Conservation (phyloP, 1,284 basidiomycete genomes). For the Sporisorium graminicola region DNA sequence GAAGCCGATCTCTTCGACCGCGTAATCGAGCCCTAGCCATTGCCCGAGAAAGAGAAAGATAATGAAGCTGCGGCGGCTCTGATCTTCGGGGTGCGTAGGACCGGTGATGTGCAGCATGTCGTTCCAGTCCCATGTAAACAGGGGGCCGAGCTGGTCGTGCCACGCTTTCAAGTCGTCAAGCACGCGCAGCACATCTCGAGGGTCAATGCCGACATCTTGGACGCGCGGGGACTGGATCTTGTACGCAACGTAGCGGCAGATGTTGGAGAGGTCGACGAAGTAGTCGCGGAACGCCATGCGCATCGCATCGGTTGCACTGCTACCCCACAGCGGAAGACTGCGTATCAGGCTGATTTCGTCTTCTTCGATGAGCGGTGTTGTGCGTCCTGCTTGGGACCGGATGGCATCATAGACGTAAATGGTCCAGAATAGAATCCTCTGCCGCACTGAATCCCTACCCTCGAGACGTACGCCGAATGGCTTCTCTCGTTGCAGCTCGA, state of each 20-base stretch:
- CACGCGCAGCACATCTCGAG: constrained; percentile 13
- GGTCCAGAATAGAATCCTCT: constrained; percentile 40
- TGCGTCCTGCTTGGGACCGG: constrained; percentile 33
- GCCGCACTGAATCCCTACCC: constrained; percentile 27
- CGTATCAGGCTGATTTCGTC: constrained; percentile 21
- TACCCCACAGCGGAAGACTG: neutral
- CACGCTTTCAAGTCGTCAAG: constrained; percentile 28
- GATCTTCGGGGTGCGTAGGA: constrained; percentile 22
- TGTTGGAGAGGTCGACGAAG: constrained; percentile 26
- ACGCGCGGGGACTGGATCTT: constrained; percentile 16
- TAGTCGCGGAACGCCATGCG: constrained; percentile 21
- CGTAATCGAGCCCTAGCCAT: constrained; percentile 31
- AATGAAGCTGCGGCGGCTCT: constrained; percentile 32
- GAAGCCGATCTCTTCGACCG: constrained; percentile 25
- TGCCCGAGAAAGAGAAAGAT: constrained; percentile 38
- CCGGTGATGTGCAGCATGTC: constrained; percentile 46
- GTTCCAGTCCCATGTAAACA: constrained; percentile 39
- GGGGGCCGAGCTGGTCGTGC: constrained; percentile 16
- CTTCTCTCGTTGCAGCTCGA: constrained; percentile 34
- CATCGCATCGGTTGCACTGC: neutral
- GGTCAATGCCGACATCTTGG: constrained; percentile 26
- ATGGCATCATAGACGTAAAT: constrained; percentile 47
- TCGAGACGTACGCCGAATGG: constrained; percentile 33
- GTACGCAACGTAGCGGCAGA: constrained; percentile 22
- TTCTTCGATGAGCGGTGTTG: constrained; percentile 20